phyloP scores from a whole-genome alignment of 805 yeast species.

The Candida odintsovae region DNA sequence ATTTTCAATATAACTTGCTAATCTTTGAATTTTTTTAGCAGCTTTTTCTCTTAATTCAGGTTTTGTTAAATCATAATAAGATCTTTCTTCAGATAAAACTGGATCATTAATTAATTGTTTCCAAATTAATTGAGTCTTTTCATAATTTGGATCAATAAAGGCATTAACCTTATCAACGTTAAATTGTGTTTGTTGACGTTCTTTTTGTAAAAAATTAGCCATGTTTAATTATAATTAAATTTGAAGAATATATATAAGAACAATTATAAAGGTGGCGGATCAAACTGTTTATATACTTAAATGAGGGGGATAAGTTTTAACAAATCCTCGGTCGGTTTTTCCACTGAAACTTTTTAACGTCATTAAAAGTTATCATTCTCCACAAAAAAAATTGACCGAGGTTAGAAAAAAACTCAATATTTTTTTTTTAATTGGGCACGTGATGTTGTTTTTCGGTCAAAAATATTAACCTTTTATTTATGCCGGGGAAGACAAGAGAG shows the following conservation, averaged over 20 bases:
- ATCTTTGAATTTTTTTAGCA: conserved; percentile 54
- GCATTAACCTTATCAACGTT: conserved; percentile 43
- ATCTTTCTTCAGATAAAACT: conserved; percentile 44
- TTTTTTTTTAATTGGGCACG: no score
- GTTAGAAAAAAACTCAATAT: no score
- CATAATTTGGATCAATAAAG: conserved; percentile 47
- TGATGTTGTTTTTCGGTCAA: neutral
- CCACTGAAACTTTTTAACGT: neutral
- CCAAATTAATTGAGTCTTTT: conserved; percentile 42
- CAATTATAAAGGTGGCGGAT: neutral
- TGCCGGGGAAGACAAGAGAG: neutral
- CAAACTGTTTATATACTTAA: neutral
- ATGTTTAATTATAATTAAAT: no score
- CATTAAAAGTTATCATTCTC: neutral
- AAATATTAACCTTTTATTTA: no score
- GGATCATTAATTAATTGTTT: conserved; percentile 68
- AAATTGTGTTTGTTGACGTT: conserved; percentile 39
- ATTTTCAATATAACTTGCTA: conserved; percentile 53
- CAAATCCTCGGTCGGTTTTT: neutral
- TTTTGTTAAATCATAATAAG: conserved; percentile 54
- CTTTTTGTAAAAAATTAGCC: conserved; percentile 29
- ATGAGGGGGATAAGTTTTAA: neutral
- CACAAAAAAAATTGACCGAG: neutral
- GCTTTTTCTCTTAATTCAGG: conserved; percentile 53
- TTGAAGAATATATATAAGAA: no score